These are phyloP conservation scores for Bassia scoparia DNA, from an alignment of 148 eudicot genomes.

Conservation along the genomic window DNA sequence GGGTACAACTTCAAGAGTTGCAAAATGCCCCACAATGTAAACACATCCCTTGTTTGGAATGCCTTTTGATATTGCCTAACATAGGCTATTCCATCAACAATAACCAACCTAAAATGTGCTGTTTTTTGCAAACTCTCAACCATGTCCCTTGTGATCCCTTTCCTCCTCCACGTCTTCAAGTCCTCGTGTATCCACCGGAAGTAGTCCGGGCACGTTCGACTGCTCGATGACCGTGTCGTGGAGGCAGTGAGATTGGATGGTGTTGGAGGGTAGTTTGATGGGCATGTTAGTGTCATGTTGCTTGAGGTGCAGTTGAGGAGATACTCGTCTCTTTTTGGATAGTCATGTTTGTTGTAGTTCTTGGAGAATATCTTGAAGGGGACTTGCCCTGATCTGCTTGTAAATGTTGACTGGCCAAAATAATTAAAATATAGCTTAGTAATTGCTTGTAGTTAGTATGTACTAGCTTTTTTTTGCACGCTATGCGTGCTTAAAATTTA, in stretches of 20 bases:
- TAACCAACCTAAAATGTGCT: slow-evolving; percentile 51
- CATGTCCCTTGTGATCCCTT: slow-evolving; percentile 48
- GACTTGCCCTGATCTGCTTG: slow-evolving; percentile 22
- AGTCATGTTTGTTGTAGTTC: slow-evolving; percentile 12
- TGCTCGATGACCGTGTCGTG: slow-evolving; percentile 5
- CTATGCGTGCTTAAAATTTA: too few relatives aligned
- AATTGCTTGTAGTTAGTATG: too few relatives aligned
- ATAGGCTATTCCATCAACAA: slow-evolving; percentile 53
- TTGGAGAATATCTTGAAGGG: slow-evolving; percentile 8
- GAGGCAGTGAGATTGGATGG: not conserved
- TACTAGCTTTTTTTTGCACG: too few relatives aligned
- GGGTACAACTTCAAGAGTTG: slow-evolving; percentile 60
- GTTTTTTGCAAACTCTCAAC: slow-evolving; percentile 33
- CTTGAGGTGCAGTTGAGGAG: slow-evolving; percentile 31
- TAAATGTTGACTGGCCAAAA: slow-evolving; percentile 19
- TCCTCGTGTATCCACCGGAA: slow-evolving; percentile 70
- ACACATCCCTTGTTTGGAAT: slow-evolving; percentile 45
- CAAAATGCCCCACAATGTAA: slow-evolving; percentile 54
- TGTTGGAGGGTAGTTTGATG: slow-evolving; percentile 37
- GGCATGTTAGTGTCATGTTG: slow-evolving; percentile 37
- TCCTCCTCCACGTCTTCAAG: slow-evolving; percentile 40
- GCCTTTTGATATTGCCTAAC: slow-evolving; percentile 44
- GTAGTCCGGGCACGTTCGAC: slow-evolving; percentile 53
- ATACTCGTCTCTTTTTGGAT: slow-evolving; percentile 28
- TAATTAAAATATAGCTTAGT: too few relatives aligned